These are phyloP conservation scores for Hygrophila difformis DNA, from an alignment of 257 asterid species.

Conservation along the genomic window DNA sequence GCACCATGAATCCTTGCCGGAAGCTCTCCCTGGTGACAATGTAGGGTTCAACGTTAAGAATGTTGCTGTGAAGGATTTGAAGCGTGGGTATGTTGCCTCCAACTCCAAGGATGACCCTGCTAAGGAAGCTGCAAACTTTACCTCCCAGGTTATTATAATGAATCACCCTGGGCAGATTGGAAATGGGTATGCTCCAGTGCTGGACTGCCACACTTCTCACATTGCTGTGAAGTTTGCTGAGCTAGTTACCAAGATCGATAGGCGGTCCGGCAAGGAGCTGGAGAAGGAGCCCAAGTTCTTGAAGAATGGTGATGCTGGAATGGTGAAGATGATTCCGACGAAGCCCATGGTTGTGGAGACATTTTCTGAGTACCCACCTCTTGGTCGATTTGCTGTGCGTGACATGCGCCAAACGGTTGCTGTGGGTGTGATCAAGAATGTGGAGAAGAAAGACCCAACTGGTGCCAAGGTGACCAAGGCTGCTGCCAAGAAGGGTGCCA, in stretches of 20 bases:
- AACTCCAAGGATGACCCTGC: slow-evolving; percentile 85
- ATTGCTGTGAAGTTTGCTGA: too few relatives aligned
- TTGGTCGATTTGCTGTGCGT: slow-evolving; percentile 25
- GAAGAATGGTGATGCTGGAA: slow-evolving; percentile 29
- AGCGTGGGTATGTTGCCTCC: slow-evolving; percentile 78
- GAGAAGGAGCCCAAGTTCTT: slow-evolving; percentile 31
- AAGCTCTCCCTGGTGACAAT: too few relatives aligned
- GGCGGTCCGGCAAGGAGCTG: slow-evolving; percentile 15
- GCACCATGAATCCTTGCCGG: slow-evolving; percentile 48
- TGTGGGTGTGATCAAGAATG: slow-evolving; percentile 21
- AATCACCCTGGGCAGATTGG: too few relatives aligned
- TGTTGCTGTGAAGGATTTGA: slow-evolving; percentile 76
- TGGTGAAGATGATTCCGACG: slow-evolving; percentile 30
- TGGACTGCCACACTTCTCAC: too few relatives aligned
- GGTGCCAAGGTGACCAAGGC: slow-evolving; percentile 85
- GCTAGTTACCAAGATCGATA: slow-evolving; percentile 2
- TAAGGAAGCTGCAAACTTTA: slow-evolving; percentile 21
- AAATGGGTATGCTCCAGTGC: too few relatives aligned
- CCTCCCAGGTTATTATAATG: too few relatives aligned
- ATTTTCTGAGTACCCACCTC: slow-evolving; percentile 26
- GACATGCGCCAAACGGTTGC: slow-evolving; percentile 26
- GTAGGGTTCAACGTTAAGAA: too few relatives aligned
- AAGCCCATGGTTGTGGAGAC: slow-evolving; percentile 33
- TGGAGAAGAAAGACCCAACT: slow-evolving; percentile 63
- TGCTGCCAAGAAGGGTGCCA: slow-evolving; percentile 62